Conservation (phyloP, 768 basidiomycete species). For the Agaricus blazei region DNA sequence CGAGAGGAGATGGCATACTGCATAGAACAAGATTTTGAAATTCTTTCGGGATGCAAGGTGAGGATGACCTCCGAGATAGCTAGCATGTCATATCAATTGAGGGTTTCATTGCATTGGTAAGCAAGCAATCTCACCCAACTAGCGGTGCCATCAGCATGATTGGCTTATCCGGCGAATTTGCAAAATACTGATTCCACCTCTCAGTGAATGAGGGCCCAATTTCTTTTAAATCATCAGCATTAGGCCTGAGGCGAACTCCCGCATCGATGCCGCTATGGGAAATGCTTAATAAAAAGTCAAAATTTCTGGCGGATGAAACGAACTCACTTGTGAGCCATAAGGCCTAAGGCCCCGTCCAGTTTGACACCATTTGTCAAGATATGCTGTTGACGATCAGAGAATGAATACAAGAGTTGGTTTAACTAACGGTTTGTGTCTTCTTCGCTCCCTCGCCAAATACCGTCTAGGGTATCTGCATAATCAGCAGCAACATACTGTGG, state of each 20-base stretch:
- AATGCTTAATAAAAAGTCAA: background rate
- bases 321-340: conserved; percentile 51
- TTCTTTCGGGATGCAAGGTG: conserved; percentile 17
- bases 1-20: conserved; percentile 5
- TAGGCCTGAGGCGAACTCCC: conserved; percentile 54
- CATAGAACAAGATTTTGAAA: conserved; percentile 15
- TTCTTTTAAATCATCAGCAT: conserved; percentile 38
- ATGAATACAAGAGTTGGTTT: background rate
- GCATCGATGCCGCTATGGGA: conserved; percentile 44
- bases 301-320: no score
- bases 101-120: no score
- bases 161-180: conserved; percentile 49
- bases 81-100: background rate
- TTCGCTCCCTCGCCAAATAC: no score
- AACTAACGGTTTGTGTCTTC: no score
- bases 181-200: conserved; percentile 48
- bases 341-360: conserved; percentile 43
- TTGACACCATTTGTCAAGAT: conserved; percentile 22
- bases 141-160: conserved; percentile 37
- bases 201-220: conserved; percentile 44
- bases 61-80: conserved; percentile 16
- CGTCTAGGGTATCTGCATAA: no score
- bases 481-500: no score
- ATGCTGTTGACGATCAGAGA: conserved; percentile 5
- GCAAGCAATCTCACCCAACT: conserved; percentile 29